phyloP scores from a whole-genome alignment of 352 stramenopile species.

The Globisporangium cystogenes region DNA sequence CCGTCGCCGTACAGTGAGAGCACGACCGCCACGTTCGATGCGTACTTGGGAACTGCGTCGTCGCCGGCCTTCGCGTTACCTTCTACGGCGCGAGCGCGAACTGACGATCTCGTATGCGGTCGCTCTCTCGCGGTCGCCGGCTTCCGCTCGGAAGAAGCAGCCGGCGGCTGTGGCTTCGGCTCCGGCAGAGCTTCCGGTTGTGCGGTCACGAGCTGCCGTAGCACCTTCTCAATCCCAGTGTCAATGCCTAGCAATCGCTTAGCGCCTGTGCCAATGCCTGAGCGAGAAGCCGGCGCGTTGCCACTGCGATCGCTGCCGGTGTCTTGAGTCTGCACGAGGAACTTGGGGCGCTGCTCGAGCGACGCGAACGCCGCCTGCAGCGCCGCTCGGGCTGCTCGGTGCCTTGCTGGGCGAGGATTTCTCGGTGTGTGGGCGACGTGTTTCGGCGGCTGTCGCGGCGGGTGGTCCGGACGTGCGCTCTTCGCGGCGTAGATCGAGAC shows the following conservation, averaged over 20 bases:
- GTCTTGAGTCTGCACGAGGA: neutral
- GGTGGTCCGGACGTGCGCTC: neutral
- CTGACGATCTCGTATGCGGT: neutral
- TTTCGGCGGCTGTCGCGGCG: too few species aligned
- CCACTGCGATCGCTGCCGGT: neutral
- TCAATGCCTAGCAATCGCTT: neutral
- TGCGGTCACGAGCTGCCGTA: neutral
- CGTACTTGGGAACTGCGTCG: neutral
- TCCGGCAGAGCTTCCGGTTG: neutral
- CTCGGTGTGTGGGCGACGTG: too few species aligned
- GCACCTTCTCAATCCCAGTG: neutral
- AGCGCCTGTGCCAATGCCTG: neutral
- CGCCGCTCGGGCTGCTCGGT: neutral
- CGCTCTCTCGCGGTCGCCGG: neutral
- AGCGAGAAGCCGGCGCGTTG: too few species aligned
- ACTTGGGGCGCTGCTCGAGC: neutral
- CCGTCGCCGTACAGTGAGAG: constrained; percentile 49
- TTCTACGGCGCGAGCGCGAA: neutral
- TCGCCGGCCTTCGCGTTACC: neutral
- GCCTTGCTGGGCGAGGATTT: neutral
- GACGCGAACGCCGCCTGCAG: neutral
- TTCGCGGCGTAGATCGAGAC: constrained; percentile 23
- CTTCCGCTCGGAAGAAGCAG: neutral
- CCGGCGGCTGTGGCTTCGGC: neutral
- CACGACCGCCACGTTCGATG: constrained; percentile 8